Evolutionary conservation across 495 filamentous ascomycete genomes (phyloP).

Genomic region (Hypoxylon cercidicola): DNA sequence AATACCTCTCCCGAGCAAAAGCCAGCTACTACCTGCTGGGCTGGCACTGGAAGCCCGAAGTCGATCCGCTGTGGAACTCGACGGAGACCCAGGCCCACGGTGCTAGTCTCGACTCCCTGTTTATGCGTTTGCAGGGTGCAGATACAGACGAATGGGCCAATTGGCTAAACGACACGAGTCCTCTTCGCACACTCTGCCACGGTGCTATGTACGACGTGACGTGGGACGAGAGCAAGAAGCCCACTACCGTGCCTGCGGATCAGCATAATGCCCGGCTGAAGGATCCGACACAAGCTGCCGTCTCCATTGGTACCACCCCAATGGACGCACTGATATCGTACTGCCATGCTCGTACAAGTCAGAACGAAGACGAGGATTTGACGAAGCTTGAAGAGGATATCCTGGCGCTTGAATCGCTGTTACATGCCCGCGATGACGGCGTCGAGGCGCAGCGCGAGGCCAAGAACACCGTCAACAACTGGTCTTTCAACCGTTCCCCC

Average conservation of each 20-base stretch:
- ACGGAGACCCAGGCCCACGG: background rate
- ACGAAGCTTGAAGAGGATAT: conserved; percentile 42
- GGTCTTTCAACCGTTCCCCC: conserved; percentile 36
- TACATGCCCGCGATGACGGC: conserved; percentile 47
- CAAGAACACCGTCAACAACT: conserved; percentile 47
- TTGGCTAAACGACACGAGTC: conserved; percentile 18
- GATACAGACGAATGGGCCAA: conserved; percentile 6
- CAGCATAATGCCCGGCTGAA: conserved; percentile 24
- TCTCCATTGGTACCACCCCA: conserved; percentile 59
- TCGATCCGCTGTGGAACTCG: conserved; percentile 37
- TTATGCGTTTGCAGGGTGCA: conserved; percentile 4
- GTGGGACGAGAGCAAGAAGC: conserved; percentile 46
- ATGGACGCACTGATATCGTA: conserved; percentile 59
- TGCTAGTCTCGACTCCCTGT: conserved; percentile 1
- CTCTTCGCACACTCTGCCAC: conserved; percentile 48
- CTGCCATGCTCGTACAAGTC: conserved; percentile 28
- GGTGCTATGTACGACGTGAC: conserved; percentile 59
- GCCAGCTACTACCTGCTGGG: conserved; percentile 63
- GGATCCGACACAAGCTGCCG: conserved; percentile 32
- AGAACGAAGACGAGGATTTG: conserved; percentile 7
- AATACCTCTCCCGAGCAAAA: conserved; percentile 45
- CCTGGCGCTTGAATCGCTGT: conserved; percentile 38
- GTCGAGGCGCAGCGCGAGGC: conserved; percentile 50
- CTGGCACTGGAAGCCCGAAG: conserved; percentile 54
- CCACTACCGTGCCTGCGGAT: conserved; percentile 48